phyloP scores from a whole-genome alignment of 2,329 filamentous ascomycete species.

The Alternaria panax region DNA sequence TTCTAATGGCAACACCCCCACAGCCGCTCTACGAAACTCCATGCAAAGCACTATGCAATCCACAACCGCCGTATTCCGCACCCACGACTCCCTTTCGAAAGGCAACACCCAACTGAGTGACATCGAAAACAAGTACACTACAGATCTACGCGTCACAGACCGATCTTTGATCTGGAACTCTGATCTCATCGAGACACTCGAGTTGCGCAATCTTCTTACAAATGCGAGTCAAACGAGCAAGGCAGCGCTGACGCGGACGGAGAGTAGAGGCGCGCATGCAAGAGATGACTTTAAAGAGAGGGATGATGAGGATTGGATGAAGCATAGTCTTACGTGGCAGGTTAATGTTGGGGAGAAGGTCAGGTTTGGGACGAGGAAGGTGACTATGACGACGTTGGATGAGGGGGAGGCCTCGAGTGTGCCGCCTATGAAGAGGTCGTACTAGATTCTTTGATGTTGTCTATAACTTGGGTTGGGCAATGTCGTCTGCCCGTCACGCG shows the following conservation, averaged over 20 bases:
- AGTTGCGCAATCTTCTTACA: constrained; percentile 56
- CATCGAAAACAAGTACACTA: constrained; percentile 49
- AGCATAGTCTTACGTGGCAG: constrained; percentile 59
- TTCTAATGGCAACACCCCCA: constrained; percentile 49
- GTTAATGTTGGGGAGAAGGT: constrained; percentile 50
- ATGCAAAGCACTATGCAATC: constrained; percentile 59
- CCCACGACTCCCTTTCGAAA: constrained; percentile 44
- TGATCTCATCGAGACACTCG: constrained; percentile 58
- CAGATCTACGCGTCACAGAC: constrained; percentile 51
- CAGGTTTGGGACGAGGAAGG: constrained; percentile 52
- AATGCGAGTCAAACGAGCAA: constrained; percentile 58
- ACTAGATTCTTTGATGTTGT: too few relatives aligned
- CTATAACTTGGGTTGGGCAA: too few relatives aligned
- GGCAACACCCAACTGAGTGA: constrained; percentile 46
- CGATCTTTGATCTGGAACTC: constrained; percentile 59
- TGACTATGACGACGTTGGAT: constrained; percentile 55
- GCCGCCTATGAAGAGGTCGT: constrained; percentile 46
- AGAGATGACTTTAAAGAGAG: constrained; percentile 57
- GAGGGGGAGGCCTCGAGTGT: constrained; percentile 53
- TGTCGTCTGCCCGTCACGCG: not conserved
- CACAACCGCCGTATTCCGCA: constrained; percentile 58
- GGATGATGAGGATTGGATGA: constrained; percentile 55
- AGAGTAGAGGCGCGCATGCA: constrained; percentile 58
- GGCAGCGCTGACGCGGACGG: constrained; percentile 53
- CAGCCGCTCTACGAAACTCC: constrained; percentile 48